Base-by-base conservation (phyloP, 441 rosid genomes). In the Rhodomyrtus psidioides region DNA sequence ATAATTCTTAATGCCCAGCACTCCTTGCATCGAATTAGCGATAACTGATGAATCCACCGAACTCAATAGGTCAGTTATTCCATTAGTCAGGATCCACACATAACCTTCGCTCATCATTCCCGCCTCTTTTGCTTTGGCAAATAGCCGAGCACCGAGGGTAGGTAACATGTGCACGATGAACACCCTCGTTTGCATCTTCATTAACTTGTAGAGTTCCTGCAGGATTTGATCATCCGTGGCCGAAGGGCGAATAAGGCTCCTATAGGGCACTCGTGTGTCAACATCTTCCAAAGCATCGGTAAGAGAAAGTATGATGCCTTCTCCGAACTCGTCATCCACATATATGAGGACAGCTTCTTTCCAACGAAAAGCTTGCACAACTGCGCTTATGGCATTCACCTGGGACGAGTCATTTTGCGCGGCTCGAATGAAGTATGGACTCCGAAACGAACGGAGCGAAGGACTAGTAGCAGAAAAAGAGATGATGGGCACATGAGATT, bases 401-500 rank as follows among this genome's bases (percentile, higher is more conserved):
- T 94, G 96, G 23, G 84, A 84, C 3, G 93, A 90, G 86, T 90
- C 93, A 4, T 86, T 90, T 34, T 74, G 89, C 0, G 94, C 84
- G 0, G 94, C 93, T 75, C 89, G 90, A 49, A 95, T 86, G 84
- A 95, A 95, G 88, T 90, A 95, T 12, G 94, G 89, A 84, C 89
- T 91, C 28, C 89, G 83, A 12, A 82, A 58, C 13, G 94, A 90
- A 58, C 86, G 55, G 5, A 92, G 94, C 46, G 88, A 88, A 26
- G 96, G 93, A 85, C 93, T 93, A 14, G 95, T 87, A 17, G 95
- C 97, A 4, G 97, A 91, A 82, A 90, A 95, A 7, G 98, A 90
- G 26, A 96, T 49, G 65, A 96, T 51, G 19, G 97, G 97, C 19
- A 95, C 96, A 1, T 79, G 89, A 39, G 95, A 85, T 86, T 92